Percentiles rank a stretch among this genome's conserved stretches.
Evolutionary conservation across 2,329 filamentous ascomycete species (phyloP).

Genomic region (Claviceps africana): DNA sequence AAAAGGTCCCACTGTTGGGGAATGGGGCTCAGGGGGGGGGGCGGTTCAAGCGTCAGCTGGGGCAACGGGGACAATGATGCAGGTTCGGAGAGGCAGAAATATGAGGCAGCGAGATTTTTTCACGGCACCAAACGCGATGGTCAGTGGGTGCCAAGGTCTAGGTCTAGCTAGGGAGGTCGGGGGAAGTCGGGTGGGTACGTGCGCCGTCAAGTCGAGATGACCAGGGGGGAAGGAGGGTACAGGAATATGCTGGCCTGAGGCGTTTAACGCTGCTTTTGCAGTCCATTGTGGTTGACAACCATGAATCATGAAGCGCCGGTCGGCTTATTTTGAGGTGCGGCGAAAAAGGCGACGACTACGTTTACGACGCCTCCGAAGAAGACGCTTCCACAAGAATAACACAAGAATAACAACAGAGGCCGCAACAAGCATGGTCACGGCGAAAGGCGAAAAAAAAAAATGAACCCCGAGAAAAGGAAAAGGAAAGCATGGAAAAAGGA

Average conservation of each 20-base stretch:
- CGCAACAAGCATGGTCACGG: not conserved
- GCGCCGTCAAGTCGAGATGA: slow-evolving; percentile 14
- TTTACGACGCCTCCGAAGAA: not conserved
- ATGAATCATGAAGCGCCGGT: slow-evolving; percentile 5
- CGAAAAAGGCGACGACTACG: not conserved
- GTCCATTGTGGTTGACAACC: slow-evolving; percentile 4
- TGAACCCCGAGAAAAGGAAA: not conserved
- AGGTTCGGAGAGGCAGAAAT: slow-evolving; percentile 5
- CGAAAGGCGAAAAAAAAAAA: not conserved
- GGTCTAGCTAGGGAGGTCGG: slow-evolving; percentile 14
- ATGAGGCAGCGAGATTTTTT: slow-evolving; percentile 18
- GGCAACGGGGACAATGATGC: slow-evolving; percentile 19
- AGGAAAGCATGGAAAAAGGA: not conserved
- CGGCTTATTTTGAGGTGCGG: not conserved
- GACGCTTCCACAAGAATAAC: not conserved
- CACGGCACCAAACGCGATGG: slow-evolving; percentile 9
- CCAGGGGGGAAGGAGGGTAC: slow-evolving; percentile 4
- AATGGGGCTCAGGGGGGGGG: slow-evolving; percentile 13
- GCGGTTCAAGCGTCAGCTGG: slow-evolving; percentile 20
- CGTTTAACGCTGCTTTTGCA: slow-evolving; percentile 6
- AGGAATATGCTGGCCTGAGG: slow-evolving; percentile 18
- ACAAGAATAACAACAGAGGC: not conserved
- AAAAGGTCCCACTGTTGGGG: slow-evolving; percentile 20
- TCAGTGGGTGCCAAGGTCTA: slow-evolving; percentile 17
- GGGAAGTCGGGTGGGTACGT: slow-evolving; percentile 22